Percentiles rank a stretch among this genome's conserved stretches.
These are phyloP conservation scores for Ganoderma meredithae DNA, from an alignment of 1,284 basidiomycete genomes.

Conservation along the genomic window DNA sequence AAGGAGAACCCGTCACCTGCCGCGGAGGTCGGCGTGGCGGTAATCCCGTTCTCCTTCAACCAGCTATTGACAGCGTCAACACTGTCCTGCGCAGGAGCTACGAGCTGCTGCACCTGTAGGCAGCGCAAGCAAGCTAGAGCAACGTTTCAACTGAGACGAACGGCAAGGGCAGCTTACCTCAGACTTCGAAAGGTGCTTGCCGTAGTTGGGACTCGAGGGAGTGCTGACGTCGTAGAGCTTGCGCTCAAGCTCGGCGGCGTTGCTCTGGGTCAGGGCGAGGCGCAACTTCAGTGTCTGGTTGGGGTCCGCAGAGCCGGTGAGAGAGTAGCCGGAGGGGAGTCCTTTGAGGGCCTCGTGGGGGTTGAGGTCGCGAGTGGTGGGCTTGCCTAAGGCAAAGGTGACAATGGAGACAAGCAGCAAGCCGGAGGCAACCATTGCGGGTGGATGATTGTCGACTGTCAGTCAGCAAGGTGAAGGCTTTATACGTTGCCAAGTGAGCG, in stretches of 20 bases:
- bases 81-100: slow-evolving; percentile 45
- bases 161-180: slow-evolving; percentile 36
- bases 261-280: slow-evolving; percentile 43
- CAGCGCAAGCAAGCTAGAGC: neutral
- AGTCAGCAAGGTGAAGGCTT: neutral
- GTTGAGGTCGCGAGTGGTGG: slow-evolving; percentile 37
- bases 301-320: slow-evolving; percentile 37
- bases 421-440: slow-evolving; percentile 33
- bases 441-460: neutral
- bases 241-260: slow-evolving; percentile 46
- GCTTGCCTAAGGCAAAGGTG: slow-evolving; percentile 38
- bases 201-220: slow-evolving; percentile 43
- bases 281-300: slow-evolving; percentile 42
- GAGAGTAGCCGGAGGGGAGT: slow-evolving; percentile 40
- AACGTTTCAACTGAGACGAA: neutral
- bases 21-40: slow-evolving; percentile 40
- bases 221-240: slow-evolving; percentile 46
- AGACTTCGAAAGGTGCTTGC: slow-evolving; percentile 43
- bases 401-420: slow-evolving; percentile 37
- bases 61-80: slow-evolving; percentile 47
- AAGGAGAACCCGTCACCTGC: slow-evolving; percentile 52
- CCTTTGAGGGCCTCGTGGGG: slow-evolving; percentile 40
- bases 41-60: slow-evolving; percentile 46
- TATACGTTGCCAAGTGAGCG: no score
- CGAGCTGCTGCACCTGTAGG: slow-evolving; percentile 47